Evolutionary conservation across 371 early-diverging fungal genomes (phyloP).

Genomic region (Blastocladiella emersonii): DNA sequence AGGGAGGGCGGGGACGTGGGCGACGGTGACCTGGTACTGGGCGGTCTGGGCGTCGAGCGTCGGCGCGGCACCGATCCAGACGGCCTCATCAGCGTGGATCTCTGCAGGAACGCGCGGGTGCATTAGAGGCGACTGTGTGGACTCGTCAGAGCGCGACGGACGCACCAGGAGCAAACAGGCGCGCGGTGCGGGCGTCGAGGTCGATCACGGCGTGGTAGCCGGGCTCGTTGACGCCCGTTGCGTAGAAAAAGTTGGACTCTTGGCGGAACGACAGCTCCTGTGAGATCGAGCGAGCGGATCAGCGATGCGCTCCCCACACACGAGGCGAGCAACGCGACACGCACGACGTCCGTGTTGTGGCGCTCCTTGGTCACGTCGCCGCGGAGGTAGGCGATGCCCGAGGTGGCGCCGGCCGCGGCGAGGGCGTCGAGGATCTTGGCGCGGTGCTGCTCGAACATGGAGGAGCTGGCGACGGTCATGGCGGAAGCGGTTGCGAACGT

Average conservation of each 20-base stretch:
- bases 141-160: neutral
- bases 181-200: constrained; percentile 40
- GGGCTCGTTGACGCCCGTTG: constrained; percentile 54
- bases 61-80: constrained; percentile 60
- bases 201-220: constrained; percentile 58
- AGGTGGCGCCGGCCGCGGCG: constrained; percentile 18
- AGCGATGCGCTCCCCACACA: neutral
- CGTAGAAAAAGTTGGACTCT: constrained; percentile 66
- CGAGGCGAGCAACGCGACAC: constrained; percentile 13
- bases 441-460: constrained; percentile 27
- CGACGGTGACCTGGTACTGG: neutral
- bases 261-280: constrained; percentile 69
- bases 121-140: neutral
- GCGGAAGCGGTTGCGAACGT: too few species aligned
- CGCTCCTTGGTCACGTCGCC: constrained; percentile 48
- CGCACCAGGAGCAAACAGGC: constrained; percentile 37
- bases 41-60: constrained; percentile 1
- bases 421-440: constrained; percentile 43
- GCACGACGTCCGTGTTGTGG: constrained; percentile 61
- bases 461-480: too few species aligned
- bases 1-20: neutral
- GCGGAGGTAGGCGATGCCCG: constrained; percentile 48
- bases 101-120: constrained; percentile 30
- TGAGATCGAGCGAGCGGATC: neutral
- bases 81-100: constrained; percentile 53